Percentiles rank a stretch among this genome's conserved stretches.
Evolutionary conservation across 805 yeast genomes (phyloP).

Genomic region (Candida vaughaniae): DNA sequence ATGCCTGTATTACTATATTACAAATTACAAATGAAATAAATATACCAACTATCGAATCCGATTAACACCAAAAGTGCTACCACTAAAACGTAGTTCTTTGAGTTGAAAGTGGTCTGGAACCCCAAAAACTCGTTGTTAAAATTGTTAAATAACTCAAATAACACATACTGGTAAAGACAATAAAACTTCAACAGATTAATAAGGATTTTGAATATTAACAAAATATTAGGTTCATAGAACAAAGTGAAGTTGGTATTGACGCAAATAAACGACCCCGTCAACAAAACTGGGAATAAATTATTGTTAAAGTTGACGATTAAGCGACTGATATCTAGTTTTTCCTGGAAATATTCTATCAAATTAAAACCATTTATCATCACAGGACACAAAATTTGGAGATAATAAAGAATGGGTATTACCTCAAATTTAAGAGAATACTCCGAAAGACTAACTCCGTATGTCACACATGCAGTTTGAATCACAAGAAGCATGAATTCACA

Average conservation of each 20-base stretch:
- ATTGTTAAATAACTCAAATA: conserved; percentile 22
- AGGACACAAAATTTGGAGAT: conserved; percentile 15
- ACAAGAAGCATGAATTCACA: conserved; percentile 22
- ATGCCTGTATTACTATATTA: no score
- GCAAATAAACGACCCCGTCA: conserved; percentile 33
- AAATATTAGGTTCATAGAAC: not conserved
- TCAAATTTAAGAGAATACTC: not conserved
- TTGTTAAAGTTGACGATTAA: conserved; percentile 29
- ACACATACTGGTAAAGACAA: conserved; percentile 31
- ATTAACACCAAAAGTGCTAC: conserved; percentile 1
- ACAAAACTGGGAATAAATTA: conserved; percentile 33
- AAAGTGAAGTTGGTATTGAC: conserved; percentile 19
- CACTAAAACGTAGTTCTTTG: conserved; percentile 4
- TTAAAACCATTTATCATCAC: conserved; percentile 11
- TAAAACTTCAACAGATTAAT: conserved; percentile 30
- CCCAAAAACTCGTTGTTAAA: conserved; percentile 2
- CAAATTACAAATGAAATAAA: no score
- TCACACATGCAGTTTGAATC: conserved; percentile 14
- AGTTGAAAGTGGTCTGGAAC: not conserved
- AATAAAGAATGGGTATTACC: not conserved
- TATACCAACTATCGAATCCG: conserved; percentile 8
- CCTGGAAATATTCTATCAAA: conserved; percentile 7
- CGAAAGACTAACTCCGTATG: conserved; percentile 12
- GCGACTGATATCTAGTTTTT: not conserved
- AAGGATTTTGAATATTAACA: conserved; percentile 19